phyloP scores from a whole-genome alignment of 2,329 filamentous ascomycete genomes.

The Parastagonospora avenae region DNA sequence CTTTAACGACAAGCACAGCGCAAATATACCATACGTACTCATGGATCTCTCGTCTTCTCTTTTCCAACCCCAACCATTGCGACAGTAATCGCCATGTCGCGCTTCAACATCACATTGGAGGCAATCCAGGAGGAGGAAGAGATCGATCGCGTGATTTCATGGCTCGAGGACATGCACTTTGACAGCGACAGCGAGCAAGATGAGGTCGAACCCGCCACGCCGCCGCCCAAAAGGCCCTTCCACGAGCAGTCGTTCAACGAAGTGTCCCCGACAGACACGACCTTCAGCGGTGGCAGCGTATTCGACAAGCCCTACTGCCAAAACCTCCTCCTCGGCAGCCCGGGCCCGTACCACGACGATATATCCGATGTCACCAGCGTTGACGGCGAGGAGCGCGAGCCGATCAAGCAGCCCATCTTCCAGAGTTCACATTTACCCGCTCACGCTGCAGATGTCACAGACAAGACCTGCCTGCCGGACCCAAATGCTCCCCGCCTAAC shows the following conservation, averaged over 20 bases:
- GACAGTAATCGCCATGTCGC: background rate
- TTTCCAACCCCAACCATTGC: background rate
- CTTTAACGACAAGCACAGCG: background rate
- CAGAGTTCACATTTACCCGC: background rate
- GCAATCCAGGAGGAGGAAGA: background rate
- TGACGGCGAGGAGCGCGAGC: conserved; percentile 4
- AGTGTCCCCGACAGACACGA: conserved; percentile 31
- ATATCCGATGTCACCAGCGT: conserved; percentile 11
- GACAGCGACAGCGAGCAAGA: background rate
- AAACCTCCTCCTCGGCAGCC: background rate
- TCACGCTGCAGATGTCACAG: background rate
- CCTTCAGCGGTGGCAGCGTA: conserved; percentile 24
- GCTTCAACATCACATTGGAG: background rate
- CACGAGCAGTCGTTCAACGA: conserved; percentile 2
- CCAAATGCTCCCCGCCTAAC: conserved; percentile 16
- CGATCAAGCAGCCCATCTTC: background rate
- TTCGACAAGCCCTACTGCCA: conserved; percentile 21
- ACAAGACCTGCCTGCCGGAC: background rate
- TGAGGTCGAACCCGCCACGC: background rate
- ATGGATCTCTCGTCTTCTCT: background rate
- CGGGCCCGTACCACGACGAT: conserved; percentile 1
- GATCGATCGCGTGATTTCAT: conserved; percentile 1
- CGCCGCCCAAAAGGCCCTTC: background rate
- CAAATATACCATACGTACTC: too few relatives aligned
- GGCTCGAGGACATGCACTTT: conserved; percentile 5